These are phyloP conservation scores for Cardiospermum halicacabum DNA, from an alignment of 345 rosid species.

Conservation along the genomic window DNA sequence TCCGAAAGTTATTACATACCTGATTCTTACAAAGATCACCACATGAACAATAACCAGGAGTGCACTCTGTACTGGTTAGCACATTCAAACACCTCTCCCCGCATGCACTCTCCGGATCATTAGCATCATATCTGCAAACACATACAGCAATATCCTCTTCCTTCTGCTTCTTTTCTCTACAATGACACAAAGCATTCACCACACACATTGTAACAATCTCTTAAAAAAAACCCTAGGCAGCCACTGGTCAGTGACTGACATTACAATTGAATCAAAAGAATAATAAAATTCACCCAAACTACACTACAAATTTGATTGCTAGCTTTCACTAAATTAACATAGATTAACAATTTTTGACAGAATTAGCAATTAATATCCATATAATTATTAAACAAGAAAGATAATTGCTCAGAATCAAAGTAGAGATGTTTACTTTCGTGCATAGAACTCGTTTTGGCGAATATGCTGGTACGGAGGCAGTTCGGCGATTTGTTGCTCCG, in stretches of 20 bases:
- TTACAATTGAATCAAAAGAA: background rate
- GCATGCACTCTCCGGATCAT: constrained; percentile 74
- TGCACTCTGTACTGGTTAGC: constrained; percentile 86
- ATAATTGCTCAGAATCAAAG: background rate
- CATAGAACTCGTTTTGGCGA: constrained; percentile 61
- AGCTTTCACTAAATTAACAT: background rate
- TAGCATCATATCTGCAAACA: constrained; percentile 63
- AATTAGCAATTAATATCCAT: background rate
- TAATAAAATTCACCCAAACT: background rate
- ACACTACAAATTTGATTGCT: no score
- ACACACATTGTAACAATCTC: background rate
- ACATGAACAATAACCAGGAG: constrained; percentile 75
- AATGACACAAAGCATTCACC: background rate
- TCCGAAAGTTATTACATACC: no score
- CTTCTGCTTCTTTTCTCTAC: constrained; percentile 85
- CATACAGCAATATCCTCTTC: constrained; percentile 93
- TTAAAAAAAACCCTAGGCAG: background rate
- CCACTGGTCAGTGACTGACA: background rate
- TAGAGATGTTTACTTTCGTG: constrained; percentile 55
- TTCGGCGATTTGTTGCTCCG: constrained; percentile 51
- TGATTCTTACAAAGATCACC: constrained; percentile 78
- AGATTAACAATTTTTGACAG: background rate
- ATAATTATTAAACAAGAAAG: background rate
- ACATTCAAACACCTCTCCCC: constrained; percentile 87
- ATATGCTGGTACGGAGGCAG: constrained; percentile 56